Percentiles rank a stretch among this genome's conserved stretches.
These are phyloP conservation scores for Coemansia sp. DNA, from an alignment of 192 early-diverging fungal species.

Conservation along the genomic window DNA sequence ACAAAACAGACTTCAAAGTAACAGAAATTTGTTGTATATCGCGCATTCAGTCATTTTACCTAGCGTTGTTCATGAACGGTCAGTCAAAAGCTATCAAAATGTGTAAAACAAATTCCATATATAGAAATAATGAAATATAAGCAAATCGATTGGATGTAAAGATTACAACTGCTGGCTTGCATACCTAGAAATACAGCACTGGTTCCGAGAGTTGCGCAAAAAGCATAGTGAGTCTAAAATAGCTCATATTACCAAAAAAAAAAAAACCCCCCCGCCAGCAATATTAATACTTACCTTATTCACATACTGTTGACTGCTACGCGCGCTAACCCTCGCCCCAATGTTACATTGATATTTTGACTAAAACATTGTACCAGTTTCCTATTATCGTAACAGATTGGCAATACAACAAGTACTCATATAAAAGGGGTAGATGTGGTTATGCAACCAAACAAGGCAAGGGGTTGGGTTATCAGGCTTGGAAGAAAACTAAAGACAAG, in stretches of 20 bases:
- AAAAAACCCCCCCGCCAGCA: too few relatives aligned
- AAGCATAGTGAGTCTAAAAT: constrained; percentile 36
- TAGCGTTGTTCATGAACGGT: too few relatives aligned
- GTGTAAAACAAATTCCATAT: too few relatives aligned
- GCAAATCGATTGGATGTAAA: neutral
- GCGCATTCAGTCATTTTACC: too few relatives aligned
- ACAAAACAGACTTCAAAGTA: too few relatives aligned
- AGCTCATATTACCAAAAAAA: constrained; percentile 11
- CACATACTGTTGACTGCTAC: constrained; percentile 41
- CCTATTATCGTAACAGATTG: constrained; percentile 39
- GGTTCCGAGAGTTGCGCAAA: constrained; percentile 22
- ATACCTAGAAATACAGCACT: neutral
- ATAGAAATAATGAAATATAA: too few relatives aligned
- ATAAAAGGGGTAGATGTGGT: constrained; percentile 35
- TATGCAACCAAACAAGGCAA: constrained; percentile 38
- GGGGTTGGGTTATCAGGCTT: constrained; percentile 42
- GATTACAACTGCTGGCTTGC: neutral
- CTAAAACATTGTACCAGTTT: constrained; percentile 34
- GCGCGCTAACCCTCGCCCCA: constrained; percentile 28
- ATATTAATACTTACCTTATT: constrained; percentile 29
- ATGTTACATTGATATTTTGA: constrained; percentile 19
- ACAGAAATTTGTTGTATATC: too few relatives aligned
- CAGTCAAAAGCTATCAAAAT: too few relatives aligned
- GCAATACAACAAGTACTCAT: constrained; percentile 44
- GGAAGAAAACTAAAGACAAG: constrained; percentile 50